These are phyloP conservation scores for Prunus davidiana DNA, from an alignment of 306 rosid species.

Conservation along the genomic window DNA sequence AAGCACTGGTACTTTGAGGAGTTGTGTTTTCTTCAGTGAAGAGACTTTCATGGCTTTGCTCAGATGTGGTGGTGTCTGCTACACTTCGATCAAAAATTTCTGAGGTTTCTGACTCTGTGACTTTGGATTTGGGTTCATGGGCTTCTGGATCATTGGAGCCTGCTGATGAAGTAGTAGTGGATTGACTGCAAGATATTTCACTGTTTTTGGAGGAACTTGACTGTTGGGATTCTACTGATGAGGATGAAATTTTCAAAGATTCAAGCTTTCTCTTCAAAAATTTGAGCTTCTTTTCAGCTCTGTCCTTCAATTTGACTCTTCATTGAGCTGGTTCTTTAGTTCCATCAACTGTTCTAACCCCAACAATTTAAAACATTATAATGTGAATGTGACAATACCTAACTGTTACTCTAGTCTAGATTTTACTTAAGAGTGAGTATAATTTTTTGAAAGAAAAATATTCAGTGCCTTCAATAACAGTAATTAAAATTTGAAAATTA, in stretches of 20 bases:
- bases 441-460: background rate
- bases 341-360: conserved; percentile 49
- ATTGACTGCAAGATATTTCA: conserved; percentile 44
- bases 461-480: background rate
- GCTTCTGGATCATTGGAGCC: conserved; percentile 38
- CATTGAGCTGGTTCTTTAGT: conserved; percentile 51
- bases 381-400: background rate
- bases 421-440: background rate
- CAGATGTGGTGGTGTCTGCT: conserved; percentile 24
- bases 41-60: conserved; percentile 26
- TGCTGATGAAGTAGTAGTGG: conserved; percentile 29
- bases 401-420: background rate
- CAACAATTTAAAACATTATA: background rate
- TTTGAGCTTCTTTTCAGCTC: conserved; percentile 66
- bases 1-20: conserved; percentile 23
- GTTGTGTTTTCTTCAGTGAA: conserved; percentile 31
- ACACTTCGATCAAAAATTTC: conserved; percentile 17
- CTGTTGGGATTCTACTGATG: conserved; percentile 35
- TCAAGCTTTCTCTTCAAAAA: conserved; percentile 57
- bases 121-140: conserved; percentile 25
- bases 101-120: conserved; percentile 17
- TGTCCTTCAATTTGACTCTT: conserved; percentile 60
- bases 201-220: conserved; percentile 45
- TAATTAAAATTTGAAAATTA: conserved; percentile 10
- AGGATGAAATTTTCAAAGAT: conserved; percentile 37